Percentiles rank a stretch among this genome's conserved stretches.
Conservation (phyloP, 208 protist species). For the Trichomonas tenax region DNA sequence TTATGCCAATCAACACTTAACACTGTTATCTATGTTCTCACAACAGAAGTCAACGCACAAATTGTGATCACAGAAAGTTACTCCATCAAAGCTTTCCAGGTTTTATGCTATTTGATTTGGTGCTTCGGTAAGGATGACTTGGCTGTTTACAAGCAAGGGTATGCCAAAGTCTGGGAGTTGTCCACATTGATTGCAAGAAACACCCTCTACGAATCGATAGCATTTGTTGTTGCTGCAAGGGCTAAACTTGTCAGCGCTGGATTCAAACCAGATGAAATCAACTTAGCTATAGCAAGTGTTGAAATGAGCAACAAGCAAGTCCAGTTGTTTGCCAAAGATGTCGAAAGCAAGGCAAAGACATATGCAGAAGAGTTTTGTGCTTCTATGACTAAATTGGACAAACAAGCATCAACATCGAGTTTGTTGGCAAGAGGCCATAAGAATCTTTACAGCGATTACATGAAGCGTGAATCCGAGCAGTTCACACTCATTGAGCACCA, state of each 20-base stretch:
- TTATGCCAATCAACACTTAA: not conserved
- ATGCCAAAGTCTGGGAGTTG: not conserved
- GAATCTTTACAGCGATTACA: not conserved
- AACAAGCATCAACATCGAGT: no score
- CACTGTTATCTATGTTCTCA: not conserved
- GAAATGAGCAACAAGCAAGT: not conserved
- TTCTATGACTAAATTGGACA: no score
- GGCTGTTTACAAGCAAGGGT: not conserved
- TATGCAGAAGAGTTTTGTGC: not conserved
- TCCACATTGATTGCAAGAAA: not conserved
- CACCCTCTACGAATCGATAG: not conserved
- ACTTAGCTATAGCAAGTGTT: not conserved
- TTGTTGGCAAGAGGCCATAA: no score
- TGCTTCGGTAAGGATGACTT: not conserved
- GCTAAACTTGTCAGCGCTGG: not conserved
- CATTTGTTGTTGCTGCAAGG: not conserved
- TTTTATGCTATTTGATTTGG: not conserved
- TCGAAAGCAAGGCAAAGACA: not conserved
- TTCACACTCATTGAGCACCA: not conserved
- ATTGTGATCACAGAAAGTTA: not conserved
- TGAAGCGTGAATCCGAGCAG: not conserved
- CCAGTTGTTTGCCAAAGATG: not conserved
- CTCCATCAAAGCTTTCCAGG: not conserved
- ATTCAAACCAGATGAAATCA: not conserved
- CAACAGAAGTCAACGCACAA: not conserved